phyloP scores from a whole-genome alignment of 1,139 yeast genomes.

The Suhomyces kunorum region DNA sequence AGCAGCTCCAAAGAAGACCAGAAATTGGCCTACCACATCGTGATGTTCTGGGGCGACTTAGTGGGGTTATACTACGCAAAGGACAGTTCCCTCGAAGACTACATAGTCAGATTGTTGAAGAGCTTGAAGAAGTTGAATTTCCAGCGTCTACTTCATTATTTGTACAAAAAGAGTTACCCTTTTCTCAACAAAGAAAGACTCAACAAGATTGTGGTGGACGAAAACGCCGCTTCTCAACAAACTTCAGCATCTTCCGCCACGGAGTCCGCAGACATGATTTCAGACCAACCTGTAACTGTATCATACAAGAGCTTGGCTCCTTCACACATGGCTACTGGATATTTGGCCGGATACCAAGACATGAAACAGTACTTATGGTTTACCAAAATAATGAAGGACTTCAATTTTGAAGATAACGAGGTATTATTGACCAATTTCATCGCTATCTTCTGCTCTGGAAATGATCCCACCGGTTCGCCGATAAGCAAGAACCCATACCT shows the following conservation, averaged over 20 bases:
- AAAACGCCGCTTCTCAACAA: background rate
- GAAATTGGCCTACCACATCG: slow-evolving; percentile 10
- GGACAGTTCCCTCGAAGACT: slow-evolving; percentile 13
- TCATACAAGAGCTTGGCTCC: slow-evolving; percentile 14
- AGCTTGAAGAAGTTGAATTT: slow-evolving; percentile 10
- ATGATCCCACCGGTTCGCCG: slow-evolving; percentile 12
- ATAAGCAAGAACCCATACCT: slow-evolving; percentile 13
- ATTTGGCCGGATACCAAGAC: slow-evolving; percentile 9
- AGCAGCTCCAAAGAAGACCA: slow-evolving; percentile 5
- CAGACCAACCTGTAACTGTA: background rate
- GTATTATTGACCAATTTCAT: slow-evolving; percentile 14
- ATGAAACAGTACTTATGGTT: slow-evolving; percentile 37
- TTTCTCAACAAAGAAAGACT: slow-evolving; percentile 10
- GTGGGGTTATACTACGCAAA: slow-evolving; percentile 5
- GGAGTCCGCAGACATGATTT: background rate
- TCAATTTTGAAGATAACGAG: slow-evolving; percentile 25
- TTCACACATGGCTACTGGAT: slow-evolving; percentile 10
- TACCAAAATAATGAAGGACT: slow-evolving; percentile 27
- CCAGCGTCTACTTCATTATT: slow-evolving; percentile 10
- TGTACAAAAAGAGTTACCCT: slow-evolving; percentile 9
- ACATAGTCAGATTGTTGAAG: slow-evolving; percentile 12
- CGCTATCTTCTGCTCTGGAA: slow-evolving; percentile 13
- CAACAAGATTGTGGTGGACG: slow-evolving; percentile 6
- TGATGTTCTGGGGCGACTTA: slow-evolving; percentile 14
- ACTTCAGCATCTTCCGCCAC: background rate